Conservation (phyloP, 1,284 basidiomycete genomes). For the Ganoderma lucidum region DNA sequence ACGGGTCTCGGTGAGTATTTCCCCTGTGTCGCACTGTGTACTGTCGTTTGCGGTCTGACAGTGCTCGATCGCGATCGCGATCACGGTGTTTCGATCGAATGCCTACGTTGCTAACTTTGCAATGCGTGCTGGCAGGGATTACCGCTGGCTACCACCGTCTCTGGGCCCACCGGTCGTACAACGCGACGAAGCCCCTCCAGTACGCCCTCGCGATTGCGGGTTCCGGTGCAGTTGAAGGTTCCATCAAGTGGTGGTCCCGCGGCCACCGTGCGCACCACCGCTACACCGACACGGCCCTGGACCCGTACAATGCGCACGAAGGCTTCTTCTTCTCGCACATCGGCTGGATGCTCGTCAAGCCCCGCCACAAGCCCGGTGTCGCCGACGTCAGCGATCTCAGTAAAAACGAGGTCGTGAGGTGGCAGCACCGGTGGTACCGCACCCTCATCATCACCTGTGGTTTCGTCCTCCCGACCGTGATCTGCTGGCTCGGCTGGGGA, state of each 20-base stretch:
- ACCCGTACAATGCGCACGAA: slow-evolving; percentile 92
- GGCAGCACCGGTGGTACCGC: slow-evolving; percentile 90
- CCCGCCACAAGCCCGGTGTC: slow-evolving; percentile 86
- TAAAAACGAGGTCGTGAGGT: slow-evolving; percentile 80
- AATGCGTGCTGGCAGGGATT: slow-evolving; percentile 47
- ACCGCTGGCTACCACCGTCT: slow-evolving; percentile 91
- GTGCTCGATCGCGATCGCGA: slow-evolving; percentile 7
- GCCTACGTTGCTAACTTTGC: not conserved
- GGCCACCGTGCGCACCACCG: slow-evolving; percentile 94
- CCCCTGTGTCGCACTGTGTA: not conserved
- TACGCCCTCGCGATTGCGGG: slow-evolving; percentile 83
- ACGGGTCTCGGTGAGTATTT: slow-evolving; percentile 78
- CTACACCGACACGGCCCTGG: slow-evolving; percentile 95
- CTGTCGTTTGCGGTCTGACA: slow-evolving; percentile 5
- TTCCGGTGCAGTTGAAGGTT: slow-evolving; percentile 89
- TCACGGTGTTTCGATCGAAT: not conserved
- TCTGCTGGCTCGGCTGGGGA: slow-evolving; percentile 85
- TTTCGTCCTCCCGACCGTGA: slow-evolving; percentile 76
- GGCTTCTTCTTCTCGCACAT: slow-evolving; percentile 85
- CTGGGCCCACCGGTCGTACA: slow-evolving; percentile 93
- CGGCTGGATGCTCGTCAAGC: slow-evolving; percentile 95
- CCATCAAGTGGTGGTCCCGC: slow-evolving; percentile 95
- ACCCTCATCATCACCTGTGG: slow-evolving; percentile 77
- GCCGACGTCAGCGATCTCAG: slow-evolving; percentile 89
- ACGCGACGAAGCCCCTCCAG: slow-evolving; percentile 83